These are phyloP conservation scores for Mycena indigotica DNA, from an alignment of 768 basidiomycete genomes.

Conservation along the genomic window DNA sequence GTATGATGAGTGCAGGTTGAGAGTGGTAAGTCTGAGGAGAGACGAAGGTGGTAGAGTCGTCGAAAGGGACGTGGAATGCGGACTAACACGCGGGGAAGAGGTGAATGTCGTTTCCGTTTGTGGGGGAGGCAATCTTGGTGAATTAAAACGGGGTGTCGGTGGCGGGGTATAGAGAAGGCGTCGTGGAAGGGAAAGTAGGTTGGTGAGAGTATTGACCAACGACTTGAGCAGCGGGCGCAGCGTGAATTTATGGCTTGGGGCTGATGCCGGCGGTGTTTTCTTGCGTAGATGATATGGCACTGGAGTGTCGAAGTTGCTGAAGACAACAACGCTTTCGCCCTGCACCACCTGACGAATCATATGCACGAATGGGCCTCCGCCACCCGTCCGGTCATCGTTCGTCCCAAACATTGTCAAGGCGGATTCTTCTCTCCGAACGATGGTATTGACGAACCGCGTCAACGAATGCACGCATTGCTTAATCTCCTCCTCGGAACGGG, in stretches of 20 bases:
- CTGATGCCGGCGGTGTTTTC: not conserved
- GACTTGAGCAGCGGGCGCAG: not conserved
- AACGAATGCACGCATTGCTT: not conserved
- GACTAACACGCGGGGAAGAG: not conserved
- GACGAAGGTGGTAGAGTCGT: not conserved
- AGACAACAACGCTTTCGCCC: not conserved
- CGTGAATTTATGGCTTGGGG: not conserved
- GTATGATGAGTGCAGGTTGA: slow-evolving; percentile 10
- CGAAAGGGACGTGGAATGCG: slow-evolving; percentile 4
- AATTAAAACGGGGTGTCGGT: not conserved
- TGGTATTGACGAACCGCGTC: not conserved
- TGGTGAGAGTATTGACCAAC: not conserved
- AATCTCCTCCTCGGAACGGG: not conserved
- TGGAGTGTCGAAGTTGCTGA: not conserved
- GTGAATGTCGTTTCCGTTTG: not conserved
- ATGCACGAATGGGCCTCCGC: slow-evolving; percentile 1
- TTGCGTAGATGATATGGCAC: not conserved
- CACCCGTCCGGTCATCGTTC: not conserved
- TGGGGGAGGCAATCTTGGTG: not conserved
- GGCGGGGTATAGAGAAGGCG: not conserved
- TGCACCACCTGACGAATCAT: not conserved
- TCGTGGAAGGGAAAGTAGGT: not conserved
- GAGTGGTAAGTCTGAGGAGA: not conserved
- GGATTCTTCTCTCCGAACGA: not conserved
- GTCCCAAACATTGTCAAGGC: not conserved